A percentile compares a stretch with the other conserved stretches of the same genome.
phyloP scores from a whole-genome alignment of 805 yeast species.

The Lipomyces spencermartinsiae region DNA sequence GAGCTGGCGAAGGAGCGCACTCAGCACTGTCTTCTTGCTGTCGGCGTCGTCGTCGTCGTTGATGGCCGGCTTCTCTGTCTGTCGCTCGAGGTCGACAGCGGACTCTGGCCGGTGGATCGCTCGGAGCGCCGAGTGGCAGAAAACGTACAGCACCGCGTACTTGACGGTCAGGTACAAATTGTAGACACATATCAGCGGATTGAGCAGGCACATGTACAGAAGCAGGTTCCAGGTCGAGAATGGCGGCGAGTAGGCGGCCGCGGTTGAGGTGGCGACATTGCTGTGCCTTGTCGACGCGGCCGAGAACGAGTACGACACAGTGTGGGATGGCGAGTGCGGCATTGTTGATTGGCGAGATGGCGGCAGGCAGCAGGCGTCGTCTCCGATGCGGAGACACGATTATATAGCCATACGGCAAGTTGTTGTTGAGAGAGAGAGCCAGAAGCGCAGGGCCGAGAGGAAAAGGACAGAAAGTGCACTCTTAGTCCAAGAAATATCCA shows the following conservation, averaged over 20 bases:
- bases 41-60: neutral
- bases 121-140: neutral
- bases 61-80: neutral
- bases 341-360: neutral
- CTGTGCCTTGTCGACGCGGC: neutral
- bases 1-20: constrained; percentile 8
- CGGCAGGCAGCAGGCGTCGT: neutral
- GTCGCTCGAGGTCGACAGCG: neutral
- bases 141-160: neutral
- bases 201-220: constrained; percentile 23
- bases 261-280: constrained; percentile 1
- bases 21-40: constrained; percentile 9
- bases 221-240: constrained; percentile 22
- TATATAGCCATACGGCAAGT: no score
- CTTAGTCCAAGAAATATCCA: no score
- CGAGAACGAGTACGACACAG: constrained; percentile 18
- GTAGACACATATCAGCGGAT: constrained; percentile 15
- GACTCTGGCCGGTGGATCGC: neutral
- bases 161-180: constrained; percentile 6
- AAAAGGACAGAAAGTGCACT: no score
- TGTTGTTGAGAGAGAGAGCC: no score
- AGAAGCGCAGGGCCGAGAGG: no score
- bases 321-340: neutral
- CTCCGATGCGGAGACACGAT: neutral
- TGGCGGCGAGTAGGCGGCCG: neutral